Evolutionary conservation across 164 flowering plant genomes (phyloP), one percentile per base, ranked within the genome.

Genomic region (Pachysandra terminalis): DNA sequence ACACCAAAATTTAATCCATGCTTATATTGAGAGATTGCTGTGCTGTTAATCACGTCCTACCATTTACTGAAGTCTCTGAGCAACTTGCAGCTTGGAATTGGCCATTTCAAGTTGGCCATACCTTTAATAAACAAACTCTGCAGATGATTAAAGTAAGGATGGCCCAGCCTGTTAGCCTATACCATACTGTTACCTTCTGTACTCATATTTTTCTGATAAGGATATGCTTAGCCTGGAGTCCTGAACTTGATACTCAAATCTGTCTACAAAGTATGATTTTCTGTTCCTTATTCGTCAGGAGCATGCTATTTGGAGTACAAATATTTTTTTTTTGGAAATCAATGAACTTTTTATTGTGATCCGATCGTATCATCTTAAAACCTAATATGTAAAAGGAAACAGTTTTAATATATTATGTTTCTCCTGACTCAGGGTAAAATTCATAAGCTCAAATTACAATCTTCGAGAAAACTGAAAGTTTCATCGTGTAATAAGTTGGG

Each of bases 341-440:
- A 7, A 32, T 32, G n/a, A n/a, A n/a, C n/a, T n/a, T n/a, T n/a
- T n/a, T n/a, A n/a, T n/a, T n/a, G n/a, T n/a, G n/a, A n/a, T n/a
- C n/a, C n/a, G n/a, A n/a, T n/a, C n/a, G n/a, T n/a, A n/a, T n/a
- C n/a, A n/a, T n/a, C n/a, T n/a, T n/a, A n/a, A n/a, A n/a, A n/a
- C n/a, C n/a, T n/a, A n/a, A n/a, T n/a, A n/a, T n/a, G n/a, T n/a
- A n/a, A n/a, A n/a, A n/a, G n/a, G n/a, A n/a, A n/a, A n/a, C n/a
- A n/a, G n/a, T n/a, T n/a, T n/a, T n/a, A n/a, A n/a, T n/a, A n/a
- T n/a, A n/a, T n/a, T n/a, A n/a, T n/a, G n/a, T n/a, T n/a, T n/a
- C n/a, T n/a, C n/a, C 23, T 61, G 59, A 73, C 26, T 41, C 81
- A 81, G 84, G 82, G 65, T 56, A 67, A 66, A 59, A 1, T 17